Conservation (phyloP, 345 rosid species). For the Ceriops tagal region DNA sequence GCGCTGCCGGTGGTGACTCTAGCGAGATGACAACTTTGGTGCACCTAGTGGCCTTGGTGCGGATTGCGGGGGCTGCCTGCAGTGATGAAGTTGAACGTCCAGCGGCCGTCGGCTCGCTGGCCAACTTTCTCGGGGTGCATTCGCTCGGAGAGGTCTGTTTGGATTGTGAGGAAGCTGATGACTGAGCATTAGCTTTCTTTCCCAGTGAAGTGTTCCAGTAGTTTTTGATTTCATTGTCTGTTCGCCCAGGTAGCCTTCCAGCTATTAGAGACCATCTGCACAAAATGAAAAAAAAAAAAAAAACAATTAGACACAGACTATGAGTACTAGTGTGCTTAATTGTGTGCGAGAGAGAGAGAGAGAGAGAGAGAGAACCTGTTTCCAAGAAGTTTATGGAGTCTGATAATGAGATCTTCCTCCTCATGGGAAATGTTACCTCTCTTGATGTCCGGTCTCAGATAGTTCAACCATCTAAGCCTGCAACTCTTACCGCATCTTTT, state of each 20-base stretch:
- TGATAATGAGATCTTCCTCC: slow-evolving; percentile 53
- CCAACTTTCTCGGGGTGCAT: not conserved
- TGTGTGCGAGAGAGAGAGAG: not conserved
- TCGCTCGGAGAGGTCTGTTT: not conserved
- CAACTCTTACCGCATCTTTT: slow-evolving; percentile 64
- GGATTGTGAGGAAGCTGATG: slow-evolving; percentile 1
- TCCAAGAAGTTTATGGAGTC: slow-evolving; percentile 60
- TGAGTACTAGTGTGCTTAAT: no score
- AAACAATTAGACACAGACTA: no score
- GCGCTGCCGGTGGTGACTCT: not conserved
- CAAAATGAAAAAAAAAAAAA: not conserved
- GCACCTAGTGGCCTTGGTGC: slow-evolving; percentile 36
- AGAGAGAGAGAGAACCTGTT: slow-evolving; percentile 36
- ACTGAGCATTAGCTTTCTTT: slow-evolving; percentile 31
- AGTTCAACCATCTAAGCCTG: slow-evolving; percentile 53
- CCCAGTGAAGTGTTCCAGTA: slow-evolving; percentile 57
- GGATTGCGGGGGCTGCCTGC: slow-evolving; percentile 19
- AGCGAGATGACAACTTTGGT: slow-evolving; percentile 21
- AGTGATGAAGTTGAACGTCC: not conserved
- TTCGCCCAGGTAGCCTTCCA: slow-evolving; percentile 64
- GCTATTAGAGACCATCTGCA: slow-evolving; percentile 63
- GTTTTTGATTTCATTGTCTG: slow-evolving; percentile 66
- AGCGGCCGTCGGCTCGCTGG: not conserved
- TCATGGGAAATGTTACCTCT: slow-evolving; percentile 51
- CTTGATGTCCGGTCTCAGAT: slow-evolving; percentile 57